Conservation (phyloP, 78 protist genomes). For the Parvularia atlantis region DNA sequence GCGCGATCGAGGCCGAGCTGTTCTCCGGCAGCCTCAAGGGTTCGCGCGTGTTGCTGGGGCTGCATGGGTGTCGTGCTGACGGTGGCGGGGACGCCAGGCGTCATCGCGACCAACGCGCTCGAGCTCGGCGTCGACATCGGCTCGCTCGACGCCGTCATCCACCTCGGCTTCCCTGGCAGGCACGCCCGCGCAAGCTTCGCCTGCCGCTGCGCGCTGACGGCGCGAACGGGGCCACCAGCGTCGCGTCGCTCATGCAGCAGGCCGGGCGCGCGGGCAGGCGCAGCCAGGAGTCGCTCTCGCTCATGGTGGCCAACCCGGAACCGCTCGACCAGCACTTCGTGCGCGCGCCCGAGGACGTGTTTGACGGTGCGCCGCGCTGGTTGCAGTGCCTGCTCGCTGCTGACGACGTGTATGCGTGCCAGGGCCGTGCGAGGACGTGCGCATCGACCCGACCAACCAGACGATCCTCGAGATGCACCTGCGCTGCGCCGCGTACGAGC, state of each 20-base stretch:
- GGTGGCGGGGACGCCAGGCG: no score
- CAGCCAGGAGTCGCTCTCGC: neutral
- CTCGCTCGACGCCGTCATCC: constrained; percentile 17
- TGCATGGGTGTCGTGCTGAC: no score
- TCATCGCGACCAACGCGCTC: constrained; percentile 43
- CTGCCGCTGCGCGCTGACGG: no score
- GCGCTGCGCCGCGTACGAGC: constrained; percentile 9
- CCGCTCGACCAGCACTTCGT: neutral
- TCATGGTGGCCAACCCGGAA: neutral
- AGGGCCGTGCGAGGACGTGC: neutral
- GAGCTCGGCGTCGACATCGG: constrained; percentile 55
- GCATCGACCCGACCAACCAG: constrained; percentile 6
- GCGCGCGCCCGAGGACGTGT: neutral
- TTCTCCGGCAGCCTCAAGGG: no score
- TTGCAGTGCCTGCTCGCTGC: neutral
- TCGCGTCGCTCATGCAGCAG: constrained; percentile 29
- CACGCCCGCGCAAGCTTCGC: neutral
- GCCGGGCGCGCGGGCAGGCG: constrained; percentile 7
- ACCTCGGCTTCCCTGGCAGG: constrained; percentile 30
- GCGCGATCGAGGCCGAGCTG: no score
- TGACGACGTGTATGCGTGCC: neutral
- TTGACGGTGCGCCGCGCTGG: neutral
- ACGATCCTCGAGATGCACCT: constrained; percentile 5
- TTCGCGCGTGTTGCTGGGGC: no score
- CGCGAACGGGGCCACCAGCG: neutral